Conservation (phyloP, 1,284 basidiomycete genomes). For the Paramarasmius palmivorus region DNA sequence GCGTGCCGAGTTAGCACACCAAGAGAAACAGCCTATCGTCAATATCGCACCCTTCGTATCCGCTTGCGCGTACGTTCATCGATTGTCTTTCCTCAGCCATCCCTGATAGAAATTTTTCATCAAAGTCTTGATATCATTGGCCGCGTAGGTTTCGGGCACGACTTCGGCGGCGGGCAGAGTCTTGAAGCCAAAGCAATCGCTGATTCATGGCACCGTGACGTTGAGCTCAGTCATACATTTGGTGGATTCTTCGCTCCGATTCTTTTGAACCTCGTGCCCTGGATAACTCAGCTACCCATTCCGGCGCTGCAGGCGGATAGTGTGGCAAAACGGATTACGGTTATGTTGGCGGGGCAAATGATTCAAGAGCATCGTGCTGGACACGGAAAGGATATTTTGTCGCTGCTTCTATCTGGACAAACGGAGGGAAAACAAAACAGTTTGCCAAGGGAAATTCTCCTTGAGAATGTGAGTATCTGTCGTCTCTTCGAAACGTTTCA, state of each 20-base stretch:
- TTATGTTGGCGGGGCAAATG: conserved; percentile 21
- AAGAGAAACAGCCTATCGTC: too few species aligned
- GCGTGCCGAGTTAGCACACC: neutral
- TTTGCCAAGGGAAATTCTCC: conserved; percentile 24
- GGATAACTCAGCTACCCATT: conserved; percentile 28
- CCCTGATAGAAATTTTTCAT: neutral
- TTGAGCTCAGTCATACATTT: conserved; percentile 22
- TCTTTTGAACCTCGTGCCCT: conserved; percentile 31
- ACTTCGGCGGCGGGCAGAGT: conserved; percentile 24
- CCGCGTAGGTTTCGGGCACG: conserved; percentile 32
- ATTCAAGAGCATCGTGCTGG: conserved; percentile 17
- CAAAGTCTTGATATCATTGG: conserved; percentile 31
- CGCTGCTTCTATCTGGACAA: conserved; percentile 22
- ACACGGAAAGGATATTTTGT: conserved; percentile 27
- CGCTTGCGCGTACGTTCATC: neutral
- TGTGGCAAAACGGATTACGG: conserved; percentile 28
- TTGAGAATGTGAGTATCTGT: conserved; percentile 26
- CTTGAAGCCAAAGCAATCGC: conserved; percentile 29
- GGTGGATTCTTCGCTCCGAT: conserved; percentile 30
- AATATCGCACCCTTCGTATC: neutral
- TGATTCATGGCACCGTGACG: conserved; percentile 26
- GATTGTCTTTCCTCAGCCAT: too few species aligned
- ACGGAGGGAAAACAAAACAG: conserved; percentile 4
- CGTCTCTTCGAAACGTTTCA: neutral
- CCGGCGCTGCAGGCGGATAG: conserved; percentile 29